phyloP scores from a whole-genome alignment of 345 rosid species.

The Citrus sp. region DNA sequence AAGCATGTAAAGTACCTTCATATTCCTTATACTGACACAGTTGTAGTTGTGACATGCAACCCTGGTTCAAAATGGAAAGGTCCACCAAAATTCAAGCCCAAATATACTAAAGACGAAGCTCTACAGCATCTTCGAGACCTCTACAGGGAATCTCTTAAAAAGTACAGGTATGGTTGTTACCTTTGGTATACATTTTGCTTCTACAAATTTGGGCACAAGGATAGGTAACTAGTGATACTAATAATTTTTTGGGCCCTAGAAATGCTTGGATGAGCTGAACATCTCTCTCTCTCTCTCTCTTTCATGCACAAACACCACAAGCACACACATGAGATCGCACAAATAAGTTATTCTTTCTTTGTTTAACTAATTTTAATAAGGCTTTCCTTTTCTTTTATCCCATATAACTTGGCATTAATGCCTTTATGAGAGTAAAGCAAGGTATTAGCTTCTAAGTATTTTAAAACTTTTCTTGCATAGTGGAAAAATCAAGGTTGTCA shows the following conservation, averaged over 20 bases:
- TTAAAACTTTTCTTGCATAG: background rate
- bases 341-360: background rate
- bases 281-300: background rate
- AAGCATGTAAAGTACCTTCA: slow-evolving; percentile 93
- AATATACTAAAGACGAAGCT: slow-evolving; percentile 71
- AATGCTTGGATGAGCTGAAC: slow-evolving; percentile 5
- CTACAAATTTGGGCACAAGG: background rate
- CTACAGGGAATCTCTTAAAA: slow-evolving; percentile 58
- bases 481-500: background rate
- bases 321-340: background rate
- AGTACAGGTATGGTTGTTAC: slow-evolving; percentile 59
- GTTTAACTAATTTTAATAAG: background rate
- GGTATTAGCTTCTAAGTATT: background rate
- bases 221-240: background rate
- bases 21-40: slow-evolving; percentile 79
- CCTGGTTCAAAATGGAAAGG: slow-evolving; percentile 90
- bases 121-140: slow-evolving; percentile 67
- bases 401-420: background rate
- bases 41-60: slow-evolving; percentile 91
- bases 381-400: background rate
- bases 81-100: slow-evolving; percentile 74
- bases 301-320: background rate
- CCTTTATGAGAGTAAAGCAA: slow-evolving; percentile 1
- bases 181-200: background rate
- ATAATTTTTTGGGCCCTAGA: slow-evolving; percentile 1